Conservation (phyloP, 441 rosid species). For the Theobroma grandiflorum region DNA sequence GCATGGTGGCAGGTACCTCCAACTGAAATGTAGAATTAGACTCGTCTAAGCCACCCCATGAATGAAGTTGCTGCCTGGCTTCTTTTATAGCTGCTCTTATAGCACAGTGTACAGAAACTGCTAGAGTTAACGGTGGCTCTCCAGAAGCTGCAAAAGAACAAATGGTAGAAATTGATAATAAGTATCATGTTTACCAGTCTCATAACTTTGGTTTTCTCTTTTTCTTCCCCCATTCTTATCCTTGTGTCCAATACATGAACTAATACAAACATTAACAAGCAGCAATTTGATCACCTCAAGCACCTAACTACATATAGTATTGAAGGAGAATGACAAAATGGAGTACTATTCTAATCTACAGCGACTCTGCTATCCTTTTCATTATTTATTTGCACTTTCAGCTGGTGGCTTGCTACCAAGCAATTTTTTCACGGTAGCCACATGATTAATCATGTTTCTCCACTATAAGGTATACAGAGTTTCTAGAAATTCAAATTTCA, state of each 20-base stretch:
- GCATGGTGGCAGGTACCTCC: slow-evolving; percentile 89
- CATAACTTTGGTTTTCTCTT: background rate
- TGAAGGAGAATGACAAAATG: background rate
- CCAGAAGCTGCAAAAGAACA: slow-evolving; percentile 72
- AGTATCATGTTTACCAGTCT: background rate
- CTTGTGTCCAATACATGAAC: background rate
- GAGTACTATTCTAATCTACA: background rate
- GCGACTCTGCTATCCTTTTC: background rate
- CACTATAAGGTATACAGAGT: background rate
- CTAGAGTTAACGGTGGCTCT: slow-evolving; percentile 86
- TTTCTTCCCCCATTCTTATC: background rate
- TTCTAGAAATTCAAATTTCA: background rate
- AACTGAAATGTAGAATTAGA: slow-evolving; percentile 46
- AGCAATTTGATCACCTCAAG: background rate
- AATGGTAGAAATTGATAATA: background rate
- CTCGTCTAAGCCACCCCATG: slow-evolving; percentile 51
- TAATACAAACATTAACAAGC: background rate
- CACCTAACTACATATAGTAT: background rate
- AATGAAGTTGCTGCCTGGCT: slow-evolving; percentile 63
- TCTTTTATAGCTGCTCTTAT: slow-evolving; percentile 78
- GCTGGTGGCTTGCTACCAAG: background rate
- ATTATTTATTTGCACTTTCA: background rate
- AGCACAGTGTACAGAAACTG: slow-evolving; percentile 86
- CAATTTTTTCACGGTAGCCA: background rate
- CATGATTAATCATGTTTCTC: background rate